phyloP scores from a whole-genome alignment of 805 yeast genomes.

The Pichia nakasei region DNA sequence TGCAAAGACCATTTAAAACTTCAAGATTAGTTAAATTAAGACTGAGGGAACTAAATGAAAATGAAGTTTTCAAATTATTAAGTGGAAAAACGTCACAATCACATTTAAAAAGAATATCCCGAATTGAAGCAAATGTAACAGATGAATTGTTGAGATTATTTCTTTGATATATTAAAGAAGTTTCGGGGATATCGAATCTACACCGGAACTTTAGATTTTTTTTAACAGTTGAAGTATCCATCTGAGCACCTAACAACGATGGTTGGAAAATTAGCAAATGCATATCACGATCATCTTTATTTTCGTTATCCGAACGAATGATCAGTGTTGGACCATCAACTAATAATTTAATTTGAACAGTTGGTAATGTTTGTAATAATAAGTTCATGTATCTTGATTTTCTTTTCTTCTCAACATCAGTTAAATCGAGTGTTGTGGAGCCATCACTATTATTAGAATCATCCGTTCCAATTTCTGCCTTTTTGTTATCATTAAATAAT shows the following conservation, averaged over 20 bases:
- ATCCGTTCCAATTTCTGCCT: too few species aligned
- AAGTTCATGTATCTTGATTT: background rate
- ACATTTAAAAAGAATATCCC: constrained; percentile 16
- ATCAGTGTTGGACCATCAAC: constrained; percentile 23
- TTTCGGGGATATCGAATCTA: constrained; percentile 17
- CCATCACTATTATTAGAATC: too few species aligned
- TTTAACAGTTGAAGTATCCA: constrained; percentile 5
- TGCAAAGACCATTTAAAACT: constrained; percentile 21
- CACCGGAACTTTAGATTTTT: constrained; percentile 7
- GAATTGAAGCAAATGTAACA: constrained; percentile 2
- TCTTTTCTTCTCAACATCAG: background rate
- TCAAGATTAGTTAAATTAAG: constrained; percentile 23
- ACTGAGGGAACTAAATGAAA: background rate
- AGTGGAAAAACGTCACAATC: background rate
- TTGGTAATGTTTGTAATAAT: constrained; percentile 13
- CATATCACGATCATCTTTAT: constrained; percentile 3
- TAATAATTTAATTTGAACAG: constrained; percentile 16
- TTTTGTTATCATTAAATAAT: background rate
- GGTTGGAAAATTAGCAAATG: constrained; percentile 17
- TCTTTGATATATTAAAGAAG: constrained; percentile 15
- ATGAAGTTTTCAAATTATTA: background rate
- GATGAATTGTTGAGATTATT: constrained; percentile 6
- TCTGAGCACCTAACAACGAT: constrained; percentile 17
- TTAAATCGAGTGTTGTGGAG: background rate
- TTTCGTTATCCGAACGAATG: constrained; percentile 14